Evolutionary conservation across 1,284 basidiomycete genomes (phyloP).

Genomic region (Vanrija sp.): DNA sequence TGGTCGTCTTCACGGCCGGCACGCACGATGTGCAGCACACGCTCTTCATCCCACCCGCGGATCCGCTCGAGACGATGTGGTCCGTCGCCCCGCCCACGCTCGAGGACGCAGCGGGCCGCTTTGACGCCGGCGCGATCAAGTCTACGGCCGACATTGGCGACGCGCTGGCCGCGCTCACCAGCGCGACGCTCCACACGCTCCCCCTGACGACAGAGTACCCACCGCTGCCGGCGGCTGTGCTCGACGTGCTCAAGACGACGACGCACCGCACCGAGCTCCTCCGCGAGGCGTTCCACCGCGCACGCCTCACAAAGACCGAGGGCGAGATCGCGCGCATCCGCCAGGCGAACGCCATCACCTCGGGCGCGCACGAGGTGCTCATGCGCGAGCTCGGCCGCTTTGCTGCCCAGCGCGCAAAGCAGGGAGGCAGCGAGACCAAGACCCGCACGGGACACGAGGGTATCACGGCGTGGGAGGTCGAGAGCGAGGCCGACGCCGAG

Average conservation of each 20-base stretch:
- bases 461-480: slow-evolving; percentile 76
- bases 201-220: slow-evolving; percentile 58
- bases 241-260: neutral
- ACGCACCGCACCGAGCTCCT: slow-evolving; percentile 57
- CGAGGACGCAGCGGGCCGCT: slow-evolving; percentile 56
- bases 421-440: slow-evolving; percentile 32
- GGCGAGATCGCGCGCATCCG: slow-evolving; percentile 69
- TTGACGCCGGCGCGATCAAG: slow-evolving; percentile 60
- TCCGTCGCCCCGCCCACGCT: slow-evolving; percentile 73
- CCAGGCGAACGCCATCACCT: slow-evolving; percentile 76
- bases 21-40: slow-evolving; percentile 48
- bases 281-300: slow-evolving; percentile 66
- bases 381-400: slow-evolving; percentile 82
- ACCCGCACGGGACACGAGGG: slow-evolving; percentile 57
- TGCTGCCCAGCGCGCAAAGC: slow-evolving; percentile 52
- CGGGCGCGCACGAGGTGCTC: slow-evolving; percentile 78
- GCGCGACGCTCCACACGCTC: slow-evolving; percentile 42
- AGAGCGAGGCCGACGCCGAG: slow-evolving; percentile 85
- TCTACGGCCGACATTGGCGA: slow-evolving; percentile 53
- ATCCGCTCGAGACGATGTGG: slow-evolving; percentile 75
- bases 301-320: slow-evolving; percentile 70
- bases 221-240: slow-evolving; percentile 58
- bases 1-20: slow-evolving; percentile 59
- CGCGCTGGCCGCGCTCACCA: slow-evolving; percentile 12
- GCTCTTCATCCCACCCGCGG: slow-evolving; percentile 70